Base-by-base conservation (phyloP, 768 basidiomycete species). In the Lentinula edodes region DNA sequence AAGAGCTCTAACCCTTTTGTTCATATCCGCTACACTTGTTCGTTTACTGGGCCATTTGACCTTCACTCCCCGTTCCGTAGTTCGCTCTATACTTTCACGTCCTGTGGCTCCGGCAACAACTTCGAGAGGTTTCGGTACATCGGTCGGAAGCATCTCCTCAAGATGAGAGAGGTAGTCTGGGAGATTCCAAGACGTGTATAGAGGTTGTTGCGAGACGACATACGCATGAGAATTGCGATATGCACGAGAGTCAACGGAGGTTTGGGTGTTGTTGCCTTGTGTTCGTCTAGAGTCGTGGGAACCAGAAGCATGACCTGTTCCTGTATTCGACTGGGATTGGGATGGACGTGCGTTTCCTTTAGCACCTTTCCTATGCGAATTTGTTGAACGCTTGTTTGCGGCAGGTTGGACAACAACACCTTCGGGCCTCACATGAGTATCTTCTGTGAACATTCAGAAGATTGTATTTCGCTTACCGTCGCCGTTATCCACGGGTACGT, bases 11-110 rank as follows among this genome's bases (percentile, higher is more conserved):
- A 96, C 92, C 28, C 96, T 87, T 76, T 97, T 97, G 73, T 93
- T 91, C 93, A 98, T 96, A 72, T 98, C 96, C 18, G 88, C 90
- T n/a, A 96, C 89, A 66, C 95, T 97, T 84, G 88, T 95, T 56
- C 96, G 83, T 75, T 95, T 95, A 65, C 86, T 86, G 1, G 95
- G 96, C 89, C 93, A 98, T 68, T 92, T 90, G 61, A 97, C 89
- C 72, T 92, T 89, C 13, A 92, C 90, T 8, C 90, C 90, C 52
- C 91, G 79, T 69, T 93, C 88, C 70, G 82, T 78, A 8, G 81
- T 85, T 65, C 79, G 77, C 60, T 88, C 87, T n/a, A 79, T 66
- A 58, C 83, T 82, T 56, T 83, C 86, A 42, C 81, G 79, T 43
- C 81, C 74, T 1, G 72, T 75, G 15, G 71, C 67, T 51, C 74